Evolutionary conservation across 306 rosid species (phyloP), one percentile per base, ranked within the genome.

Genomic region (Rosa rugosa): DNA sequence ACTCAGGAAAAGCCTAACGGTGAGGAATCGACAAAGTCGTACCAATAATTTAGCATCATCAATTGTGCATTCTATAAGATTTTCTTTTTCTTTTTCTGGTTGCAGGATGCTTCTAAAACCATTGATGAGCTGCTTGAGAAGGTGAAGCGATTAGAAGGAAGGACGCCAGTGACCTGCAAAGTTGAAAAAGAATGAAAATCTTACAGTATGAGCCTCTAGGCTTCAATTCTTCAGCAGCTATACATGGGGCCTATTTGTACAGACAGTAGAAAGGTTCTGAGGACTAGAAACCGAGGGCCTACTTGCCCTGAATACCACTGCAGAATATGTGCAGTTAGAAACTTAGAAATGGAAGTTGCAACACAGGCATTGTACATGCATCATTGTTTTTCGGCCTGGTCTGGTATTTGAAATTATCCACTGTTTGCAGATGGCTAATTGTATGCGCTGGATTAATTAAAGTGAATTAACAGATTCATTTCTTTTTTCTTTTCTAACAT

Each of bases 1-100:
- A 75, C 76, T 93, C 81, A 82, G 91, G 78, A 85, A 75, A 81
- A 90, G 50, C 3, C 41, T 79, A 25, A 67, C 8, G 71, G 88
- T 85, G 6, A 25, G 72, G 5, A 27, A 25, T 27, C 76, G 6
- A 18, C 31, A 6, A 31, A 62, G n/a, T 75, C 18, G 20, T 8
- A 27, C 71, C n/a, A 9, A 10, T n/a, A 38, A 6, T 47, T 18
- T 4, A 18, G 31, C 60, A 47, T 31, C 3, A 23, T 9, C 54
- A 23, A 8, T 64, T 16, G 34, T 72, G 25, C 66, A 75, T 62
- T 71, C 63, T 73, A 36, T 73, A 59, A 57, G 47, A 9, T n/a
- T 20, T 31, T 17, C 5, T 51, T 36, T 2, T 13, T 44, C 0
- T 31, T 31, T 34, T 56, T 18, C 72, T 41, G 71, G 59, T 8